Conservation (phyloP, 345 rosid genomes). For the Acer saccharum region DNA sequence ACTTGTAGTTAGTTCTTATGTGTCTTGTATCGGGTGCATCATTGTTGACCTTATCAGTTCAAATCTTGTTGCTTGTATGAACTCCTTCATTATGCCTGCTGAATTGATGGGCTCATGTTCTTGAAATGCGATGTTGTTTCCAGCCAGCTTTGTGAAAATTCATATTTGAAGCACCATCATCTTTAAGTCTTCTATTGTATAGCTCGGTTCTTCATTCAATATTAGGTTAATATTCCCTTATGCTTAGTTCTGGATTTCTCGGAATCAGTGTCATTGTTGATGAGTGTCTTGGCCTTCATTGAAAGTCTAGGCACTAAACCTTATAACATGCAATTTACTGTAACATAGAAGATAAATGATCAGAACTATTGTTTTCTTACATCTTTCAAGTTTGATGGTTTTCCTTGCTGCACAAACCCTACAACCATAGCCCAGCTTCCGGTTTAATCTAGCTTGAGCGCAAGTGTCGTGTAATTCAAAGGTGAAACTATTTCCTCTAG, state of each 20-base stretch:
- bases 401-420: not conserved
- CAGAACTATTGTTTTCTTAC: not conserved
- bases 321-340: not conserved
- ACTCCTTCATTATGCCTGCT: not conserved
- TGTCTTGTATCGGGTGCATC: too few relatives aligned
- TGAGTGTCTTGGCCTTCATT: not conserved
- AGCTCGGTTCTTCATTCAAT: not conserved
- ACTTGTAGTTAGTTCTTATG: too few relatives aligned
- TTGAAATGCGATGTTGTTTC: not conserved
- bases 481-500: slow-evolving; percentile 1
- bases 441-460: slow-evolving; percentile 10
- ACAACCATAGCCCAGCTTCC: not conserved
- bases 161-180: slow-evolving; percentile 1
- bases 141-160: not conserved
- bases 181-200: not conserved
- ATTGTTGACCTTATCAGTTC: not conserved
- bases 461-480: not conserved
- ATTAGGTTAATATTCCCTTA: not conserved
- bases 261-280: not conserved
- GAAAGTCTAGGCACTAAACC: not conserved
- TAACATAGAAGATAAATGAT: not conserved
- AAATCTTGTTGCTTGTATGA: not conserved
- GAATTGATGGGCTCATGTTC: not conserved
- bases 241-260: not conserved
- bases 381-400: not conserved